phyloP scores from a whole-genome alignment of 352 stramenopile species.

The Blastocystis sp. region DNA sequence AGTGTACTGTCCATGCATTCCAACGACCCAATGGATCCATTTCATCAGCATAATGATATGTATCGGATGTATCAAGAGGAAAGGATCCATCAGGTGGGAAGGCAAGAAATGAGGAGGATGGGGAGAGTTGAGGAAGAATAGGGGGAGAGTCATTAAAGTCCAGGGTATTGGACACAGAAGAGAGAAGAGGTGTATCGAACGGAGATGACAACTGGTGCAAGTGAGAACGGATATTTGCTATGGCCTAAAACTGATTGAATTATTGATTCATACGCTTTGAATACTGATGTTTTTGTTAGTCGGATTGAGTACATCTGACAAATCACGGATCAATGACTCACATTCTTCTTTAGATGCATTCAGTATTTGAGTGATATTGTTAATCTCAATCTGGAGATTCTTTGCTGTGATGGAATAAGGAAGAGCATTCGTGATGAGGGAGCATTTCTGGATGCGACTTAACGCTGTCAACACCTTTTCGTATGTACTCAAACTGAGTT shows the following conservation, averaged over 20 bases:
- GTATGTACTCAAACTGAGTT: neutral
- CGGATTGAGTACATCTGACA: neutral
- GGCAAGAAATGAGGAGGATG: neutral
- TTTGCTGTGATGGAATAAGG: neutral
- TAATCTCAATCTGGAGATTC: neutral
- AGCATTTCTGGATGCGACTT: neutral
- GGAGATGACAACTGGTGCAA: neutral
- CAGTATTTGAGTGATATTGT: neutral
- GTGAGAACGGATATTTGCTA: neutral
- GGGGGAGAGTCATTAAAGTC: conserved; percentile 22
- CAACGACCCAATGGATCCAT: neutral
- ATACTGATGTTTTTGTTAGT: neutral
- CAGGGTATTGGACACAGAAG: neutral
- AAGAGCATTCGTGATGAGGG: neutral
- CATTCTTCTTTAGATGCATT: conserved; percentile 26
- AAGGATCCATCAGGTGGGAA: neutral
- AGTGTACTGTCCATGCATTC: neutral
- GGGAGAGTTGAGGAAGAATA: neutral
- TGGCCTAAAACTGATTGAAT: neutral
- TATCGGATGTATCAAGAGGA: neutral
- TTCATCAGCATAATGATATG: neutral
- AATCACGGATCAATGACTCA: neutral
- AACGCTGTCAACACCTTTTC: neutral
- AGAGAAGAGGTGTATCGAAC: neutral
- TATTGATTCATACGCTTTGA: neutral